Percentiles rank a stretch among this genome's conserved stretches.
Evolutionary conservation across 306 rosid species (phyloP).

Genomic region (Casuarina cunninghamiana): DNA sequence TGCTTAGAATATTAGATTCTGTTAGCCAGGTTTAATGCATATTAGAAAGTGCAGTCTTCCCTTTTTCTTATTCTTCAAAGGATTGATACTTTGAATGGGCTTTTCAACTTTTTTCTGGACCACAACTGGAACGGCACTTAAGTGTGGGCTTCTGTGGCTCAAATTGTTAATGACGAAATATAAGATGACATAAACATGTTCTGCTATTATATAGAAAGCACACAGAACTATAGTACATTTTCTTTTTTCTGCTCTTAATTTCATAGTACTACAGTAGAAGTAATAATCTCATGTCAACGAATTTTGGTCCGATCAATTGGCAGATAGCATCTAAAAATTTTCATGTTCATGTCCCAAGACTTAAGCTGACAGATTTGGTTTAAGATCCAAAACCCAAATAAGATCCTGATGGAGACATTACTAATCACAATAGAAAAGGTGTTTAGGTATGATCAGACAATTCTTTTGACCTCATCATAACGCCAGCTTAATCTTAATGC

Average conservation of each 20-base stretch:
- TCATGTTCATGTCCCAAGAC: no score
- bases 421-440: no score
- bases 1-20: background rate
- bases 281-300: no score
- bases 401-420: no score
- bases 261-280: background rate
- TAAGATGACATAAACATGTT: background rate
- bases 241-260: background rate
- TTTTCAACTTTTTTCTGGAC: no score
- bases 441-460: no score
- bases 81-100: background rate
- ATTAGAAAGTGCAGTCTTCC: background rate
- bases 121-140: background rate
- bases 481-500: slow-evolving; percentile 8
- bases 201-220: background rate
- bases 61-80: background rate
- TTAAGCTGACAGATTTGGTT: no score
- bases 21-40: background rate
- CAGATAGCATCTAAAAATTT: no score
- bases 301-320: no score
- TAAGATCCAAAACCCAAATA: no score
- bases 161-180: background rate
- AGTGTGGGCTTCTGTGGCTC: background rate
- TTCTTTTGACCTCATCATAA: no score
- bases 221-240: background rate